Base-by-base conservation (phyloP, 176 grass and related monocot genomes). In the Stipa capillata region DNA sequence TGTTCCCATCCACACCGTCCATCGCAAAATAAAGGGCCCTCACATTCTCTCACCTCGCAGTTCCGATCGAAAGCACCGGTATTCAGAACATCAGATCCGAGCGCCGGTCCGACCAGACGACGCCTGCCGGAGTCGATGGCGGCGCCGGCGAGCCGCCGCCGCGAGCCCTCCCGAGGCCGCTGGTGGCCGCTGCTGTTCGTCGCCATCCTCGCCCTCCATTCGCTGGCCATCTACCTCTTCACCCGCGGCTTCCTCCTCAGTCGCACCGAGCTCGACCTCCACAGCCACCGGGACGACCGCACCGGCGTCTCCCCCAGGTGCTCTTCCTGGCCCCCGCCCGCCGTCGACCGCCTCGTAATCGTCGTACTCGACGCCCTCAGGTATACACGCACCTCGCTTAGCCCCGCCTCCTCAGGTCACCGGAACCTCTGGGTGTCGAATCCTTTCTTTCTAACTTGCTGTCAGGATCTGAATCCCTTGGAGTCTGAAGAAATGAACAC, bases 201-300 rank as follows among this genome's bases (percentile, higher is more conserved):
- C 18, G 81, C 86, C 32, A 65, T 96, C 56, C 87, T 92, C 37
- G 28, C 34, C 14, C 10, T 82, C 32, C 95, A 97, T 65, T 86
- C 85, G 21, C 9, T 85, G 16, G 72, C 82, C 29, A 67, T 97
- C 75, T 97, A 87, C 85, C 85, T 94, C 49, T 97, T 97, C 85
- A 97, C 95, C 47, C 89, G 95, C 4, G 95, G 95, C n/a, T 98
- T 98, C 85, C 95, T 98, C 34, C 87, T 98, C 60, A 94, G 92
- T 15, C 87, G 92, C 76, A 94, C 95, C 36, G 95, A 98, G 87
- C 95, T 98, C 55, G 82, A 87, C 72, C 68, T 84, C 64, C 91
- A 87, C 50, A 94, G 91, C 72, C 81, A 83, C 80, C 84, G 77
- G 23, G 89, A 84, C 33, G 95, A 94, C 79, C 75, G 81, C 85